Conservation (phyloP, 2,329 filamentous ascomycete genomes). For the Diaporthe vaccinii region DNA sequence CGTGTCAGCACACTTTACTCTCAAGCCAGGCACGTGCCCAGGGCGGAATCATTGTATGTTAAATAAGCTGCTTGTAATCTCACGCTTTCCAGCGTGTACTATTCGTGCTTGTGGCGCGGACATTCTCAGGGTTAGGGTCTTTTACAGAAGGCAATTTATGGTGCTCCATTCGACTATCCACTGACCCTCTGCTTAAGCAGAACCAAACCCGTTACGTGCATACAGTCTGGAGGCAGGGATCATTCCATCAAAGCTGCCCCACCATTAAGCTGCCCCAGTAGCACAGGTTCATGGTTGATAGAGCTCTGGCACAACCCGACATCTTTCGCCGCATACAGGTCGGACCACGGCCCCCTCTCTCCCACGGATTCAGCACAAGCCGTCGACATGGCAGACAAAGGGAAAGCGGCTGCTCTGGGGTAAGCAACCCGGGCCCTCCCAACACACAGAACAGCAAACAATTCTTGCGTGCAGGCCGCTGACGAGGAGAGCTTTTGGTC, state of each 20-base stretch:
- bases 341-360: neutral
- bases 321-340: conserved; percentile 8
- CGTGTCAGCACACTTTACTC: no score
- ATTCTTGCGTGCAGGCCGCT: neutral
- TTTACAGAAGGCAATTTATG: no score
- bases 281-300: neutral
- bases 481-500: conserved; percentile 4
- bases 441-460: neutral
- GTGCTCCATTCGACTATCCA: neutral
- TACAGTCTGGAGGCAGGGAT: conserved; percentile 12
- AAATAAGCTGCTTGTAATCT: no score
- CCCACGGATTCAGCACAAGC: neutral
- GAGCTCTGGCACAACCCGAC: neutral
- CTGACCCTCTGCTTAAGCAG: neutral
- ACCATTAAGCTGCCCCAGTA: conserved; percentile 28
- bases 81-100: no score
- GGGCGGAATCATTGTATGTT: no score
- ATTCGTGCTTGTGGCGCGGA: neutral
- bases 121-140: neutral
- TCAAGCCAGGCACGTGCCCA: no score
- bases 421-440: conserved; percentile 43
- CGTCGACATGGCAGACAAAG: conserved; percentile 56
- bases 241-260: conserved; percentile 12
- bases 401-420: conserved; percentile 54
- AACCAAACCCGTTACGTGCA: conserved; percentile 4